Conservation (phyloP, 257 asterid genomes). For the Mentha longifolia region DNA sequence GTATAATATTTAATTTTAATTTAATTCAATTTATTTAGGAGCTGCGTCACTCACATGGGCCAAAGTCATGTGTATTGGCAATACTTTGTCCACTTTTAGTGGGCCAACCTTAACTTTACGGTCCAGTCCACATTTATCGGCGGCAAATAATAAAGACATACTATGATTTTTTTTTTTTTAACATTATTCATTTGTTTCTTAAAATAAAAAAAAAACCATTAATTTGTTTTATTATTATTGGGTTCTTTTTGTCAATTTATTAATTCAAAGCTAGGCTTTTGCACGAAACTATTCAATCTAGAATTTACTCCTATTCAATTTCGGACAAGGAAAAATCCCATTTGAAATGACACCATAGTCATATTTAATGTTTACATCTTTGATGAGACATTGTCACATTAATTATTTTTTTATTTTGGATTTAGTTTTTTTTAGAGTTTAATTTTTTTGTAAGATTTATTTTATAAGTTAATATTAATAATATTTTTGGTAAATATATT, state of each 20-base stretch:
- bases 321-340: too few relatives aligned
- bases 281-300: too few relatives aligned
- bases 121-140: constrained; percentile 8
- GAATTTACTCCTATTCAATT: too few relatives aligned
- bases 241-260: not conserved
- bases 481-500: too few relatives aligned
- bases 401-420: too few relatives aligned
- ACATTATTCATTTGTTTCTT: not conserved
- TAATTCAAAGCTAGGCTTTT: too few relatives aligned
- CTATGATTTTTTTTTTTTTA: not conserved
- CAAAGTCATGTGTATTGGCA: constrained; percentile 20
- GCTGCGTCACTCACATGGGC: not conserved
- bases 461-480: too few relatives aligned
- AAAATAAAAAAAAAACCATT: too few relatives aligned
- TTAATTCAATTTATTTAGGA: not conserved
- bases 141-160: not conserved
- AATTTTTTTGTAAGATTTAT: too few relatives aligned
- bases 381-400: too few relatives aligned
- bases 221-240: not conserved
- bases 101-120: constrained; percentile 7
- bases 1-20: not conserved
- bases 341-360: not conserved
- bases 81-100: constrained; percentile 1
- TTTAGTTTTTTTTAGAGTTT: too few relatives aligned
- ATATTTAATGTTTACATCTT: too few relatives aligned